Evolutionary conservation across 352 stramenopile genomes (phyloP).

Genomic region (Phytophthora brassicae): DNA sequence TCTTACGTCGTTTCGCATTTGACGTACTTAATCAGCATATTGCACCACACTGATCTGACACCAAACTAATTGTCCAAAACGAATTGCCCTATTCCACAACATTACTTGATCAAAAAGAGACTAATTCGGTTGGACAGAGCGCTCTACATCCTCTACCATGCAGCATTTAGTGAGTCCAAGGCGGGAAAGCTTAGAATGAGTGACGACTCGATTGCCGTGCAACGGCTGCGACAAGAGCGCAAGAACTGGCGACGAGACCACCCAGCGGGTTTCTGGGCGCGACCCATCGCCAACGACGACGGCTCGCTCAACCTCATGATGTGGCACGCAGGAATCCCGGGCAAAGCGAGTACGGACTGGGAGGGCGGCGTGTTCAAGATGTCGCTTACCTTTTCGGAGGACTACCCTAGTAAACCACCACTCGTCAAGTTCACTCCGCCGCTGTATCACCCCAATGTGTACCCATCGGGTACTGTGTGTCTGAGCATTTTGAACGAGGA

Average conservation of each 20-base stretch:
- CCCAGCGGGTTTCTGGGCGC: slow-evolving; percentile 97
- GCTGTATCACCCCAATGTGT: slow-evolving; percentile 99
- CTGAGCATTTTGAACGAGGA: slow-evolving; percentile 99
- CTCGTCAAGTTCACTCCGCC: slow-evolving; percentile 98
- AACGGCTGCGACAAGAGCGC: slow-evolving; percentile 91
- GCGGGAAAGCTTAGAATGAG: slow-evolving; percentile 53
- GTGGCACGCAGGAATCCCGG: slow-evolving; percentile 97
- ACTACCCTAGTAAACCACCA: slow-evolving; percentile 99
- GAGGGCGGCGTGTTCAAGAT: slow-evolving; percentile 99
- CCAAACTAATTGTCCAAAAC: slow-evolving; percentile 3
- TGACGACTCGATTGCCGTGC: slow-evolving; percentile 89
- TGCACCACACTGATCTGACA: slow-evolving; percentile 3
- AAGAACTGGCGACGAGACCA: slow-evolving; percentile 96
- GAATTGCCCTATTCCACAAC: slow-evolving; percentile 2
- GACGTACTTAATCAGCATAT: neutral
- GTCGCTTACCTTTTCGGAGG: slow-evolving; percentile 98
- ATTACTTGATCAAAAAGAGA: neutral
- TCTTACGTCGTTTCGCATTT: slow-evolving; percentile 30
- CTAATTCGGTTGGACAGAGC: slow-evolving; percentile 9
- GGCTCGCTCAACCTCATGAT: slow-evolving; percentile 96
- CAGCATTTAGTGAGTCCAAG: too few relatives aligned
- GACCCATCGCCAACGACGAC: slow-evolving; percentile 90
- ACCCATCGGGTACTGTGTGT: slow-evolving; percentile 97
- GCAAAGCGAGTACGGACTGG: slow-evolving; percentile 96
- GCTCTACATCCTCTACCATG: too few relatives aligned